These are phyloP conservation scores for Combretum micranthum DNA, from an alignment of 345 rosid species.

Conservation along the genomic window DNA sequence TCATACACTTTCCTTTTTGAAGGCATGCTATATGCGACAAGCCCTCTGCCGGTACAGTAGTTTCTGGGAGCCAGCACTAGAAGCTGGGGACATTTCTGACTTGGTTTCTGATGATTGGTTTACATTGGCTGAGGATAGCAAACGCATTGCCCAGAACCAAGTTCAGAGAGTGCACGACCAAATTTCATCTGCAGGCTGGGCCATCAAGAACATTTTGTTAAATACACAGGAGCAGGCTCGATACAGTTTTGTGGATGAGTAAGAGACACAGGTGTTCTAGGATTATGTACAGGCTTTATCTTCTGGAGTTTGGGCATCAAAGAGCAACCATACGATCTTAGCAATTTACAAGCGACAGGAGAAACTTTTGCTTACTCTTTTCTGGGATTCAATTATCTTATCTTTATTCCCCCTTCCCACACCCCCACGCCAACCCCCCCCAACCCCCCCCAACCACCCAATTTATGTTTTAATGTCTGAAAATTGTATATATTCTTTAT, in stretches of 20 bases:
- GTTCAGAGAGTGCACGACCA: slow-evolving; percentile 29
- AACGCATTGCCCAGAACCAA: slow-evolving; percentile 21
- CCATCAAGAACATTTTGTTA: slow-evolving; percentile 53
- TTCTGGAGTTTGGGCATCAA: neutral
- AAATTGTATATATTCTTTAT: too few relatives aligned
- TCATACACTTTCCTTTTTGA: slow-evolving; percentile 1
- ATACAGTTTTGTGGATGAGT: slow-evolving; percentile 54
- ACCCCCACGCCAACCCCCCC: too few relatives aligned
- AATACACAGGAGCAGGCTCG: slow-evolving; percentile 49
- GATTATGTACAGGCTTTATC: slow-evolving; percentile 1
- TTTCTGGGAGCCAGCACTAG: slow-evolving; percentile 21
- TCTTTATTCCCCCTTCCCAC: too few relatives aligned
- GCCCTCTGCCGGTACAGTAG: slow-evolving; percentile 22
- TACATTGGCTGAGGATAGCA: slow-evolving; percentile 36
- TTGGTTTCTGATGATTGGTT: slow-evolving; percentile 28
- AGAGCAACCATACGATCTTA: too few relatives aligned
- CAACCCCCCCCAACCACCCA: too few relatives aligned
- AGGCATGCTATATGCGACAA: slow-evolving; percentile 54
- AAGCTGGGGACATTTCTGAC: slow-evolving; percentile 13
- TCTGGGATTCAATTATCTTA: too few relatives aligned
- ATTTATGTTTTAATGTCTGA: too few relatives aligned
- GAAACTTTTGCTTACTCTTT: too few relatives aligned
- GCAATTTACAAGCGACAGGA: too few relatives aligned
- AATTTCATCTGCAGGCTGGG: slow-evolving; percentile 61
- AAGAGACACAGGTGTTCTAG: slow-evolving; percentile 8